Evolutionary conservation across 2,329 filamentous ascomycete species (phyloP).

Genomic region (Colletotrichum sp.): DNA sequence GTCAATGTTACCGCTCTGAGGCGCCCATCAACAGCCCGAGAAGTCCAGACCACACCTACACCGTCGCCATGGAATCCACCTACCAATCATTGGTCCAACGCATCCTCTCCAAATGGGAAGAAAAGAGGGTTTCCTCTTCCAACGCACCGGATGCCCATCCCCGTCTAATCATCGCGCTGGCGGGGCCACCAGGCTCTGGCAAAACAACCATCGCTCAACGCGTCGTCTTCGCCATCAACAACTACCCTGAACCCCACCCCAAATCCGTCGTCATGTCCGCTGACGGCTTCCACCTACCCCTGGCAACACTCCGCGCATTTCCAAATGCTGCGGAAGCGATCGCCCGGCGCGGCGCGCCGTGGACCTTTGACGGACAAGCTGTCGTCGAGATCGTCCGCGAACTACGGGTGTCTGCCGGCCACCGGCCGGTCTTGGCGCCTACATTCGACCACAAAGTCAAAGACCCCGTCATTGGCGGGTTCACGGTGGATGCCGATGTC

Average conservation of each 20-base stretch:
- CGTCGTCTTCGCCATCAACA: conserved; percentile 20
- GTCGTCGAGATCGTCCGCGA: conserved; percentile 26
- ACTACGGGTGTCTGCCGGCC: conserved; percentile 19
- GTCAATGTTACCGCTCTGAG: neutral
- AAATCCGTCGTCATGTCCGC: conserved; percentile 1
- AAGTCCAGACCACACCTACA: neutral
- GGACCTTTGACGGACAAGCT: conserved; percentile 32
- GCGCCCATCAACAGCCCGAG: neutral
- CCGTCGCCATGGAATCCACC: conserved; percentile 26
- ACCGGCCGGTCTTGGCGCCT: conserved; percentile 33
- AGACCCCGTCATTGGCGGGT: conserved; percentile 39
- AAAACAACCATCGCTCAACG: conserved; percentile 30
- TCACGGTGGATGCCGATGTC: neutral
- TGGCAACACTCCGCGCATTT: conserved; percentile 24
- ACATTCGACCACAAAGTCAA: conserved; percentile 57
- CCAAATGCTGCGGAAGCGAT: conserved; percentile 28
- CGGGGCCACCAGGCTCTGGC: conserved; percentile 35
- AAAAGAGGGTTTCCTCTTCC: neutral
- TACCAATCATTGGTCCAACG: conserved; percentile 27
- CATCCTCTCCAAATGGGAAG: conserved; percentile 24
- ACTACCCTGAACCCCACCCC: neutral
- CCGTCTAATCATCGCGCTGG: conserved; percentile 32
- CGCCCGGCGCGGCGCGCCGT: conserved; percentile 32
- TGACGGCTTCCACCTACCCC: conserved; percentile 35
- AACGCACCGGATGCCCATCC: neutral